Conservation (phyloP, 2,329 filamentous ascomycete genomes). For the Mariannaea sp. region DNA sequence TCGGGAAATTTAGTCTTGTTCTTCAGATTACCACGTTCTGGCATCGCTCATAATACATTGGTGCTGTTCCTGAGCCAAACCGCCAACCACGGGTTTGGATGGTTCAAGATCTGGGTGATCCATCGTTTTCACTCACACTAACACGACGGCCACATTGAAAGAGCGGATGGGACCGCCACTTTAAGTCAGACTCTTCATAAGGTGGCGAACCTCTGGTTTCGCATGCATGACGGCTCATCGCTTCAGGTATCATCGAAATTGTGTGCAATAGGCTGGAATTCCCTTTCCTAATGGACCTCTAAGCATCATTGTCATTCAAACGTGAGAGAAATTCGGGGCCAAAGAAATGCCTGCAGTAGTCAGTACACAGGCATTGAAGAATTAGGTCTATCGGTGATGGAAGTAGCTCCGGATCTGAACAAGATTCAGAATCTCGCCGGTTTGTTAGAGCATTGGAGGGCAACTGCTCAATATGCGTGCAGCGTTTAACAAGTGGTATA, state of each 20-base stretch:
- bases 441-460: constrained; percentile 33
- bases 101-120: constrained; percentile 41
- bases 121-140: constrained; percentile 44
- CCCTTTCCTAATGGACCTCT: constrained; percentile 53
- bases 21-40: constrained; percentile 41
- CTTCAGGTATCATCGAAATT: constrained; percentile 58
- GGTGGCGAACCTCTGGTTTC: constrained; percentile 55
- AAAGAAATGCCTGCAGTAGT: constrained; percentile 31
- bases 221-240: constrained; percentile 48
- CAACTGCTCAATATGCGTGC: constrained; percentile 41
- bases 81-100: constrained; percentile 27
- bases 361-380: constrained; percentile 46
- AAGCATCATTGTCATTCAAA: constrained; percentile 50
- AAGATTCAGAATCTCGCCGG: constrained; percentile 50
- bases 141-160: constrained; percentile 20
- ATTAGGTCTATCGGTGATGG: constrained; percentile 50
- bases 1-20: constrained; percentile 47
- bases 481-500: constrained; percentile 39
- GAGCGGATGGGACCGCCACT: constrained; percentile 45
- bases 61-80: constrained; percentile 56
- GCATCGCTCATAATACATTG: constrained; percentile 45
- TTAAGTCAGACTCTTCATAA: constrained; percentile 59
- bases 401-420: constrained; percentile 54
- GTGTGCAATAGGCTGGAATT: constrained; percentile 55
- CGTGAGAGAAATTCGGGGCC: constrained; percentile 46